Evolutionary conservation across 2,329 filamentous ascomycete species (phyloP).

Genomic region (Bisporella sp.): DNA sequence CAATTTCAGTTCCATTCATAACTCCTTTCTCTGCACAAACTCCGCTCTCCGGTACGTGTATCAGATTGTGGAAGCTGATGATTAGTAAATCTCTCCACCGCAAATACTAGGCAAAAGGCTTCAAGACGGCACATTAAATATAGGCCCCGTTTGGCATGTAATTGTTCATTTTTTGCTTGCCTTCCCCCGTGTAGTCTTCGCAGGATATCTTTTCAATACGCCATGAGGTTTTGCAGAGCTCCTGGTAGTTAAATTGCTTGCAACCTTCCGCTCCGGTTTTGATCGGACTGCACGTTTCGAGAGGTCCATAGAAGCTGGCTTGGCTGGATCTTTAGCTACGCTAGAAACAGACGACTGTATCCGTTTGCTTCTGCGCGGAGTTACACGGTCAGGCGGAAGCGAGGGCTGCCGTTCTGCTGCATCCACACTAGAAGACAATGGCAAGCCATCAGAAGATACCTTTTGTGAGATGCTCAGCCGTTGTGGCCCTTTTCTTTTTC

Average conservation of each 20-base stretch:
- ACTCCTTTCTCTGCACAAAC: too few species aligned
- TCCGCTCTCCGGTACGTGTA: too few species aligned
- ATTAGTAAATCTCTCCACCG: too few species aligned
- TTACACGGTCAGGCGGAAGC: too few species aligned
- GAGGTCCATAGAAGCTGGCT: slow-evolving; percentile 8
- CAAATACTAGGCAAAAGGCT: too few species aligned
- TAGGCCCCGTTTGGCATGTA: neutral
- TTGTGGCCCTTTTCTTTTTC: too few species aligned
- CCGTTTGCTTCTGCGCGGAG: slow-evolving; percentile 7
- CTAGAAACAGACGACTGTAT: slow-evolving; percentile 9
- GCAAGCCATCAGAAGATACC: too few species aligned
- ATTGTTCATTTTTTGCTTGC: slow-evolving; percentile 6
- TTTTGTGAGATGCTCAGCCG: too few species aligned
- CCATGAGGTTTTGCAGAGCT: slow-evolving; percentile 15
- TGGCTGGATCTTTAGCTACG: slow-evolving; percentile 10
- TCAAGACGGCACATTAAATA: neutral
- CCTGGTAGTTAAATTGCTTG: slow-evolving; percentile 10
- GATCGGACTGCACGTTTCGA: slow-evolving; percentile 11
- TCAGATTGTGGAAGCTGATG: too few species aligned
- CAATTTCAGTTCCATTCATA: too few species aligned
- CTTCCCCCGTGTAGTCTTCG: slow-evolving; percentile 6
- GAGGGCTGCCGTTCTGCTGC: too few species aligned
- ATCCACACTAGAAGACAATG: too few species aligned
- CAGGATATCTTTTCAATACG: slow-evolving; percentile 14
- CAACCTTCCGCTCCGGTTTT: slow-evolving; percentile 12